phyloP scores from a whole-genome alignment of 1,284 basidiomycete species.

The Porodaedalea pini region DNA sequence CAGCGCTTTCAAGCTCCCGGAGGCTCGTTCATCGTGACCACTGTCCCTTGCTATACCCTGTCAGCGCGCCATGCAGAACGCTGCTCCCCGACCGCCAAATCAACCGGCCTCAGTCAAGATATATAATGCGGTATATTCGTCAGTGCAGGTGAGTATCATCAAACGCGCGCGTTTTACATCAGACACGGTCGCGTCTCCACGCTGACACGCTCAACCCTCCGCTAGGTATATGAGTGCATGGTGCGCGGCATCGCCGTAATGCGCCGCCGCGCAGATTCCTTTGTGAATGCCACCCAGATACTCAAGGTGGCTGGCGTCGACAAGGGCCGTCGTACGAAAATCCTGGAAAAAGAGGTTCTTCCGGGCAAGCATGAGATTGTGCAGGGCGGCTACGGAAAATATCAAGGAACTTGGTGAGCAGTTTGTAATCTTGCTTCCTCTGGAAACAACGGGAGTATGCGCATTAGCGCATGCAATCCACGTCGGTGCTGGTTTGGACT shows the following conservation, averaged over 20 bases:
- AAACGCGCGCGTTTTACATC: conserved; percentile 39
- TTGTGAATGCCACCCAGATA: conserved; percentile 97
- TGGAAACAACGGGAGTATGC: neutral
- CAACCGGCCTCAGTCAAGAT: conserved; percentile 67
- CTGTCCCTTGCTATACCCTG: neutral
- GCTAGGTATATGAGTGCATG: conserved; percentile 91
- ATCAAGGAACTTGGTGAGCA: conserved; percentile 94
- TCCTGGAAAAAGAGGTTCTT: conserved; percentile 95
- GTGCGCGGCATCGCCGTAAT: conserved; percentile 98
- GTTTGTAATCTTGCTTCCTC: conserved; percentile 1
- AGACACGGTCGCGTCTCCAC: conserved; percentile 13
- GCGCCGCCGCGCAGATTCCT: conserved; percentile 92
- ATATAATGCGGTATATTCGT: conserved; percentile 86
- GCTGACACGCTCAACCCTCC: neutral
- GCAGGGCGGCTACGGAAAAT: conserved; percentile 98
- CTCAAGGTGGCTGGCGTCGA: conserved; percentile 98
- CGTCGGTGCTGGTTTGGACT: neutral
- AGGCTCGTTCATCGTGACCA: neutral
- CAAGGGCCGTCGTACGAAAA: conserved; percentile 95
- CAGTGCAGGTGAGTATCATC: conserved; percentile 60
- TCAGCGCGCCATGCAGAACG: conserved; percentile 32
- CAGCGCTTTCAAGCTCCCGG: neutral
- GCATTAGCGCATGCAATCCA: neutral
- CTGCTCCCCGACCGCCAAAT: conserved; percentile 29
- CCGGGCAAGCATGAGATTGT: conserved; percentile 98